Conservation (phyloP, 257 asterid genomes). For the Osmanthus fragrans region DNA sequence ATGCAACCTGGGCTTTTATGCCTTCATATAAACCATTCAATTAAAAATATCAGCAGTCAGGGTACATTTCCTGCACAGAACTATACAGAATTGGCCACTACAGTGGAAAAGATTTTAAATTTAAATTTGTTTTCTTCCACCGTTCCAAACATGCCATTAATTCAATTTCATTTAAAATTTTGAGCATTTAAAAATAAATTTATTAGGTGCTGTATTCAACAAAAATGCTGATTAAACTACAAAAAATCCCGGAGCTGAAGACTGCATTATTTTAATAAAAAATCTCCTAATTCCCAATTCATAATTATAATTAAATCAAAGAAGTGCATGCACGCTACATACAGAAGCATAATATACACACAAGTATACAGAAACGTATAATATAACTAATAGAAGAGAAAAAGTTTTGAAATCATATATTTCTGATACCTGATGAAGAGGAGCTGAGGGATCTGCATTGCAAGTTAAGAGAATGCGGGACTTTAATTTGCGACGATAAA, state of each 20-base stretch:
- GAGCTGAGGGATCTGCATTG: slow-evolving; percentile 55
- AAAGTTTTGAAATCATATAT: background rate
- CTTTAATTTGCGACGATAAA: slow-evolving; percentile 32
- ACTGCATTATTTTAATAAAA: background rate
- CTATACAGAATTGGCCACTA: background rate
- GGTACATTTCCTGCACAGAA: background rate
- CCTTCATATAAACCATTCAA: slow-evolving; percentile 39
- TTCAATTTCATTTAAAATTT: background rate
- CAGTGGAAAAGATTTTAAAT: background rate
- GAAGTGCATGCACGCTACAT: background rate
- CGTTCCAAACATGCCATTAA: background rate
- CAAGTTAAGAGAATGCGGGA: slow-evolving; percentile 27
- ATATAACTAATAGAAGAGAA: background rate
- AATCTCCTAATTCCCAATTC: background rate
- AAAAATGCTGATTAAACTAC: background rate
- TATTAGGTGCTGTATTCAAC: background rate
- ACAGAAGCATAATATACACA: background rate
- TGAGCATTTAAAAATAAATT: background rate
- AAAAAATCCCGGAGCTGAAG: background rate
- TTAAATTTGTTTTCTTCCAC: background rate
- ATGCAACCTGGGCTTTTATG: slow-evolving; percentile 68
- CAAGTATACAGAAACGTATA: background rate
- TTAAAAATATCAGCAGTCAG: background rate
- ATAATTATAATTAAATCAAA: background rate
- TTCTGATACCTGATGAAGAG: slow-evolving; percentile 48